phyloP scores from a whole-genome alignment of 805 yeast genomes.

The Schizosaccharomyces japonicus region DNA sequence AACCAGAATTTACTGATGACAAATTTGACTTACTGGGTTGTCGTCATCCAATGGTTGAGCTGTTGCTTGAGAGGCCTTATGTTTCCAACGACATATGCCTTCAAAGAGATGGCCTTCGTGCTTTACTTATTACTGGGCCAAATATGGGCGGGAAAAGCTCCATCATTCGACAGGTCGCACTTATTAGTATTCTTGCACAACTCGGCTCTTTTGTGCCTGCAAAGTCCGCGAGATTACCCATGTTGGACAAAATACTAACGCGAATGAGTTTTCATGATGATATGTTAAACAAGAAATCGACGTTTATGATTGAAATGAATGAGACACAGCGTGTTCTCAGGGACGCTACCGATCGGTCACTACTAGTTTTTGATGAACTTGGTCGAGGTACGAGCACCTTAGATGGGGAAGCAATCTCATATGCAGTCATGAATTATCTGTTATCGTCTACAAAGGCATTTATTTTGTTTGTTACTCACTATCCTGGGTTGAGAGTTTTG shows the following conservation, averaged over 20 bases:
- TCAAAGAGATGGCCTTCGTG: slow-evolving; percentile 24
- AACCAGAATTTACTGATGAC: slow-evolving; percentile 26
- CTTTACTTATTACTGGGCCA: slow-evolving; percentile 56
- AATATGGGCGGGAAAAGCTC: slow-evolving; percentile 56
- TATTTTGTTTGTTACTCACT: slow-evolving; percentile 66
- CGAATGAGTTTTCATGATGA: slow-evolving; percentile 68
- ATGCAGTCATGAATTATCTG: slow-evolving; percentile 41
- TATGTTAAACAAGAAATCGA: slow-evolving; percentile 49
- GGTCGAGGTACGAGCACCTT: slow-evolving; percentile 53
- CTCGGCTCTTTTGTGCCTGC: slow-evolving; percentile 62
- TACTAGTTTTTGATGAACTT: slow-evolving; percentile 48
- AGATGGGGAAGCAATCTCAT: slow-evolving; percentile 69
- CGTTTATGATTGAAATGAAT: slow-evolving; percentile 55
- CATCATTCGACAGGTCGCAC: slow-evolving; percentile 48
- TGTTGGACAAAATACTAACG: slow-evolving; percentile 35
- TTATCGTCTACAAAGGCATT: slow-evolving; percentile 25
- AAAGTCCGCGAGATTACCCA: slow-evolving; percentile 30
- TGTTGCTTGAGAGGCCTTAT: slow-evolving; percentile 20
- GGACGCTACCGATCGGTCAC: slow-evolving; percentile 27
- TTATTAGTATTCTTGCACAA: slow-evolving; percentile 49
- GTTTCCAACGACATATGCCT: slow-evolving; percentile 46
- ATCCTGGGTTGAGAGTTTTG: slow-evolving; percentile 36
- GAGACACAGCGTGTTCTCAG: slow-evolving; percentile 38
- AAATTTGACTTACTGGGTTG: slow-evolving; percentile 30
- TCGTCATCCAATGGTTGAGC: slow-evolving; percentile 43